Conservation (phyloP, 2,329 filamentous ascomycete genomes). For the Botrytis elliptica region DNA sequence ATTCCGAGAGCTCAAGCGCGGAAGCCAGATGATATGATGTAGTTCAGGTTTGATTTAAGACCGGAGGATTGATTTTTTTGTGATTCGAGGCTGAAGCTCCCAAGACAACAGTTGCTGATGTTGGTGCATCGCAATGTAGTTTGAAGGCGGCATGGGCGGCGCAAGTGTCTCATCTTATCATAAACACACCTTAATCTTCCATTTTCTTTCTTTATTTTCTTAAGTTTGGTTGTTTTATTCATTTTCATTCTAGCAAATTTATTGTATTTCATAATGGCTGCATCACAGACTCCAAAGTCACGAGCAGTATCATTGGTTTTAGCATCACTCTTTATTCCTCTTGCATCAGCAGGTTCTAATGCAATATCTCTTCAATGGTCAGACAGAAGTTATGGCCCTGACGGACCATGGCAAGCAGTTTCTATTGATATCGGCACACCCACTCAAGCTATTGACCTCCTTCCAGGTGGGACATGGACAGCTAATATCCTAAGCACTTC, state of each 20-base stretch:
- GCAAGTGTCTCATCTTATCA: neutral
- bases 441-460: conserved; percentile 23
- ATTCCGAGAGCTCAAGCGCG: neutral
- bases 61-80: neutral
- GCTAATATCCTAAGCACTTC: conserved; percentile 24
- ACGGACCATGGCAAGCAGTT: conserved; percentile 31
- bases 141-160: neutral
- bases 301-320: neutral
- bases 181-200: neutral
- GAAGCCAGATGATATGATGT: neutral
- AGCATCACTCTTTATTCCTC: neutral
- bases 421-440: conserved; percentile 25
- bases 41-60: neutral
- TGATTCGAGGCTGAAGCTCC: neutral
- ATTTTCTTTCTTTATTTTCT: neutral
- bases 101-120: neutral
- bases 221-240: neutral
- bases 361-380: conserved; percentile 22
- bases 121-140: neutral
- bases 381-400: conserved; percentile 26
- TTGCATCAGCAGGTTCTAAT: neutral
- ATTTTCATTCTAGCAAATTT: neutral
- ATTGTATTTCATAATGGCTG: neutral
- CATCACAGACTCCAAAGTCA: neutral
- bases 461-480: conserved; percentile 24